Percentiles rank a stretch among this genome's conserved stretches.
These are phyloP conservation scores for Tylopilus microsporus DNA, from an alignment of 1,284 basidiomycete genomes.

Conservation along the genomic window DNA sequence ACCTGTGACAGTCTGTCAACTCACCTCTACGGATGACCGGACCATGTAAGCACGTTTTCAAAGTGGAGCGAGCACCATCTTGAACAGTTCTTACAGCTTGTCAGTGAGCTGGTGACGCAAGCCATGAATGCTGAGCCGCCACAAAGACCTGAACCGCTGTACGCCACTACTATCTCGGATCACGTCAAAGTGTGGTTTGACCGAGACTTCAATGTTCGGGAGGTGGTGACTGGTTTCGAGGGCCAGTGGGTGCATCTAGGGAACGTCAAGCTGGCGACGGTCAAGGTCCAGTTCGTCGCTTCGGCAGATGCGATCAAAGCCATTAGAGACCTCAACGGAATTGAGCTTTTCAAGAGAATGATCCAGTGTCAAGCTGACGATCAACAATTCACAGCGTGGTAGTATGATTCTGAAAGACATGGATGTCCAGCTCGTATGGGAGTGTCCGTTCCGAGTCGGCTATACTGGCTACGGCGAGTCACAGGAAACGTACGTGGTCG, in stretches of 20 bases:
- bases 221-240: conserved; percentile 41
- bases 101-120: background rate
- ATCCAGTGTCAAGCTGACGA: conserved; percentile 34
- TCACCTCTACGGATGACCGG: conserved; percentile 10
- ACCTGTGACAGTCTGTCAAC: conserved; percentile 16
- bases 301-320: conserved; percentile 49
- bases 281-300: conserved; percentile 43
- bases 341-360: conserved; percentile 32
- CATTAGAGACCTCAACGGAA: conserved; percentile 44
- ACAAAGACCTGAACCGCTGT: conserved; percentile 17
- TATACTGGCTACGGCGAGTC: conserved; percentile 55
- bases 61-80: background rate
- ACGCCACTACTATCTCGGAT: conserved; percentile 22
- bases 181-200: conserved; percentile 35
- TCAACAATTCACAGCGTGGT: conserved; percentile 27
- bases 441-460: conserved; percentile 46
- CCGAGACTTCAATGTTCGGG: conserved; percentile 37
- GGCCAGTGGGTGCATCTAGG: conserved; percentile 38
- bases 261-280: conserved; percentile 32
- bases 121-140: background rate
- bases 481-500: conserved; percentile 35
- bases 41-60: background rate
- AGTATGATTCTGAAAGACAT: conserved; percentile 21
- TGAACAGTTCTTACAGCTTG: background rate
- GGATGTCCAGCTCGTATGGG: conserved; percentile 48